phyloP scores from a whole-genome alignment of 2,329 filamentous ascomycete species.

The Xylaria sp. region DNA sequence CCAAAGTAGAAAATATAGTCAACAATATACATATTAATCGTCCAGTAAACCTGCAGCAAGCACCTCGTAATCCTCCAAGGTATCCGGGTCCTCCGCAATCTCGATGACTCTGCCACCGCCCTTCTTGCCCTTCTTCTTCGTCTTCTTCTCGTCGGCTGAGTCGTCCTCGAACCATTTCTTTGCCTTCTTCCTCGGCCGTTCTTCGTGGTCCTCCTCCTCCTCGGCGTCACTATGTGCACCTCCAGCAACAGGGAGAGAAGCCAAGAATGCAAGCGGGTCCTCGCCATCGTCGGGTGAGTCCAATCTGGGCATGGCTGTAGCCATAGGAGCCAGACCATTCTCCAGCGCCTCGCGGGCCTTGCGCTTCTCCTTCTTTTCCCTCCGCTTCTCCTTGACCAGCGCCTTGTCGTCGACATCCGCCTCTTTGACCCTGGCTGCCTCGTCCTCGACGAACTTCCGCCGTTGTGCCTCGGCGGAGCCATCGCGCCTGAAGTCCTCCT shows the following conservation, averaged over 20 bases:
- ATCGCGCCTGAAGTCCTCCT: conserved; percentile 79
- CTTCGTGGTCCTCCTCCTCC: conserved; percentile 54
- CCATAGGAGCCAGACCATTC: conserved; percentile 46
- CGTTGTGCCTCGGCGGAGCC: conserved; percentile 83
- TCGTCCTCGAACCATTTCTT: conserved; percentile 86
- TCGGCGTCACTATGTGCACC: conserved; percentile 49
- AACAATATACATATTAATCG: conserved; percentile 39
- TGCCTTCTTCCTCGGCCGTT: conserved; percentile 68
- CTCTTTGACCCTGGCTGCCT: conserved; percentile 75
- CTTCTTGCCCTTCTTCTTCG: conserved; percentile 57
- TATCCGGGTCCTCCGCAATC: conserved; percentile 77
- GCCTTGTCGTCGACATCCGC: conserved; percentile 88
- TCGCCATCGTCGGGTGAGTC: conserved; percentile 58
- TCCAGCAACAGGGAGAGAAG: conserved; percentile 65
- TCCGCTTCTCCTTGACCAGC: conserved; percentile 79
- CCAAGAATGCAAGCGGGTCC: conserved; percentile 68
- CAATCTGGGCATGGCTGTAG: conserved; percentile 51
- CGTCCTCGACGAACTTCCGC: conserved; percentile 79
- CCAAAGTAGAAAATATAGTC: background rate
- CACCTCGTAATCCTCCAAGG: conserved; percentile 81
- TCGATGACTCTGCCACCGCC: conserved; percentile 68
- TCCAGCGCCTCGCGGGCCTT: conserved; percentile 73
- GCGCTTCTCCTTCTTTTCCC: conserved; percentile 78
- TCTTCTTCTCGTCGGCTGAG: conserved; percentile 60
- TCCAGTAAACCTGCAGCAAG: conserved; percentile 79